phyloP scores from a whole-genome alignment of 257 asterid genomes.

The Capsicum baccatum region DNA sequence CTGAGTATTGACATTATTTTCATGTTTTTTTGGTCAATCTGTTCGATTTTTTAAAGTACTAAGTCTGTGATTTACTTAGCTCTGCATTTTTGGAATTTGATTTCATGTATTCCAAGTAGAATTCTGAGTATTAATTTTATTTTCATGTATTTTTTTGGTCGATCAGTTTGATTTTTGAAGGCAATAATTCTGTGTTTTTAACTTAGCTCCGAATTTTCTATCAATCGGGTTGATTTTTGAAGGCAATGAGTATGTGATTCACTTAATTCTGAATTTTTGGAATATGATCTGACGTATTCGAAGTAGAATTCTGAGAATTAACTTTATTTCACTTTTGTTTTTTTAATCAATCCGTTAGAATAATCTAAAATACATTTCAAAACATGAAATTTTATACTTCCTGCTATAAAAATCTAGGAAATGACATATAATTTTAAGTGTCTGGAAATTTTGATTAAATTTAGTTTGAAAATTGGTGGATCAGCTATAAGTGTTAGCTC shows the following conservation, averaged over 20 bases:
- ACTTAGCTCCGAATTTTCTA: no score
- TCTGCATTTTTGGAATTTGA: not conserved
- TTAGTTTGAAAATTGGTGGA: not conserved
- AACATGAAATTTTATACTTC: not conserved
- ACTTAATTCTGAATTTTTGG: not conserved
- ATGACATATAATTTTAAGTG: not conserved
- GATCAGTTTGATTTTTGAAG: not conserved
- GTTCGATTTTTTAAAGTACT: not conserved
- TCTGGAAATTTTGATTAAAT: not conserved
- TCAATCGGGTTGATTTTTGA: not conserved
- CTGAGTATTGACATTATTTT: not conserved
- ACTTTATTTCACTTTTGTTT: not conserved
- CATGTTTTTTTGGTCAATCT: no score
- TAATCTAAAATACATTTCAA: not conserved
- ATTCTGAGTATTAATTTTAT: not conserved
- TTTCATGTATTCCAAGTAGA: not conserved
- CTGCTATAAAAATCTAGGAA: not conserved
- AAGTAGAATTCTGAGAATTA: not conserved
- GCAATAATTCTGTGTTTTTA: no score
- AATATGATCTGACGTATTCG: not conserved
- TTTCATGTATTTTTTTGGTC: not conserved
- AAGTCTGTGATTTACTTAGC: not conserved
- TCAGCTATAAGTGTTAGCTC: not conserved
- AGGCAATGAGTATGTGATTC: not conserved
- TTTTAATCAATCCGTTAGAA: no score